Percentiles rank a stretch among this genome's conserved stretches.
Evolutionary conservation across 768 basidiomycete species (phyloP).

Genomic region (Holtermanniella nyarrowii): DNA sequence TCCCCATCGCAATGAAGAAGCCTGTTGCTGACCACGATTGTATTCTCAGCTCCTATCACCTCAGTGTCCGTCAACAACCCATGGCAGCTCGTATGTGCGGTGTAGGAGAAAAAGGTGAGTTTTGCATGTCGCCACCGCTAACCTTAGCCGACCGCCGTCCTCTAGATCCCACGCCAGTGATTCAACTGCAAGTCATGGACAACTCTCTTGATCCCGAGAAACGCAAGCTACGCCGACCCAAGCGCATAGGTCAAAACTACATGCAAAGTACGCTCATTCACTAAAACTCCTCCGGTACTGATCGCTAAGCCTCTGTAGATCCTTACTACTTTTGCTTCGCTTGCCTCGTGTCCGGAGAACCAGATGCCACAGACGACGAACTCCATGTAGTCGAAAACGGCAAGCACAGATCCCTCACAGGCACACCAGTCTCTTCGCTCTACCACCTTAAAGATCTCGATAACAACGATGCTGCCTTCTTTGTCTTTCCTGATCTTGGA

Average conservation of each 20-base stretch:
- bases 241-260: constrained; percentile 10
- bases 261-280: constrained; percentile 39
- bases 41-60: constrained; percentile 63
- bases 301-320: constrained; percentile 49
- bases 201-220: constrained; percentile 19
- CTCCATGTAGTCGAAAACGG: constrained; percentile 86
- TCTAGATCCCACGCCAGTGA: constrained; percentile 91
- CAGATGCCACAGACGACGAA: constrained; percentile 52
- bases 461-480: constrained; percentile 68
- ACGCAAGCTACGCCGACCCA: not conserved
- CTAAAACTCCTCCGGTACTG: constrained; percentile 20
- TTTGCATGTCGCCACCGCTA: constrained; percentile 2
- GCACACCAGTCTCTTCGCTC: constrained; percentile 62
- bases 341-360: constrained; percentile 71
- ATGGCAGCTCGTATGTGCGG: constrained; percentile 52
- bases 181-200: constrained; percentile 83
- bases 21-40: constrained; percentile 23
- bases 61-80: constrained; percentile 78
- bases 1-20: too few species aligned
- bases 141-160: constrained; percentile 76
- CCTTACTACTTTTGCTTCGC: constrained; percentile 97
- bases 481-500: constrained; percentile 90
- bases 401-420: constrained; percentile 81
- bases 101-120: constrained; percentile 54
- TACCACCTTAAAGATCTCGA: constrained; percentile 76